Conservation (phyloP, 805 yeast genomes). For the Blastobotrys attinorum region DNA sequence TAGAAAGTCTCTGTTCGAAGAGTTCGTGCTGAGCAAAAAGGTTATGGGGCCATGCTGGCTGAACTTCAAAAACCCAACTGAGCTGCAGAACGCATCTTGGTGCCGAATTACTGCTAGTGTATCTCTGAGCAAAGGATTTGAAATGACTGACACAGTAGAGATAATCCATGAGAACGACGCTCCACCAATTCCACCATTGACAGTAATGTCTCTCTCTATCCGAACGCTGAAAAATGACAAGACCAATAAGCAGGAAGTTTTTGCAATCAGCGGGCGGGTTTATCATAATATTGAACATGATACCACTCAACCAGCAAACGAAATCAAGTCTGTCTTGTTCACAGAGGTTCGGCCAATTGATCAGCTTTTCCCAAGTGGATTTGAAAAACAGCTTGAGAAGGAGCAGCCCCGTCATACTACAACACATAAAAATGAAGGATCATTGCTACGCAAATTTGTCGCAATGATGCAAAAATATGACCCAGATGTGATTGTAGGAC, state of each 20-base stretch:
- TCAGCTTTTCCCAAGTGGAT: conserved; percentile 64
- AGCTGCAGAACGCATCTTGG: conserved; percentile 62
- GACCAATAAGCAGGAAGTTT: conserved; percentile 76
- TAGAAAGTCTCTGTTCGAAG: conserved; percentile 65
- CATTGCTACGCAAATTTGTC: conserved; percentile 64
- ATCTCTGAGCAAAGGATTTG: conserved; percentile 17
- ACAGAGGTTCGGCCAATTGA: conserved; percentile 75
- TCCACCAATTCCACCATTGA: conserved; percentile 53
- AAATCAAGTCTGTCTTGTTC: conserved; percentile 51
- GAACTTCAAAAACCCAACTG: conserved; percentile 54
- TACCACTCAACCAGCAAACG: conserved; percentile 55
- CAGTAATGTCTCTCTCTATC: conserved; percentile 64
- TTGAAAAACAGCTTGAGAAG: conserved; percentile 44
- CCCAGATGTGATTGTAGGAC: conserved; percentile 90
- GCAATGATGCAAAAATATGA: conserved; percentile 69
- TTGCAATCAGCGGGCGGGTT: conserved; percentile 70
- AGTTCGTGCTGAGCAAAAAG: conserved; percentile 71
- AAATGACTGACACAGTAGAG: conserved; percentile 4
- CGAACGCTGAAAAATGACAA: conserved; percentile 74
- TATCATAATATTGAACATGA: conserved; percentile 67
- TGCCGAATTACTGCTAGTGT: conserved; percentile 71
- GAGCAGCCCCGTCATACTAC: conserved; percentile 36
- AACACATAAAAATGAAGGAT: conserved; percentile 63
- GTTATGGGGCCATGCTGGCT: conserved; percentile 99
- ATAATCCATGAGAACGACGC: conserved; percentile 31